Percentiles rank a stretch among this genome's conserved stretches.
Evolutionary conservation across 139 green algal genomes (phyloP).

Genomic region (Asterochloris sp.): DNA sequence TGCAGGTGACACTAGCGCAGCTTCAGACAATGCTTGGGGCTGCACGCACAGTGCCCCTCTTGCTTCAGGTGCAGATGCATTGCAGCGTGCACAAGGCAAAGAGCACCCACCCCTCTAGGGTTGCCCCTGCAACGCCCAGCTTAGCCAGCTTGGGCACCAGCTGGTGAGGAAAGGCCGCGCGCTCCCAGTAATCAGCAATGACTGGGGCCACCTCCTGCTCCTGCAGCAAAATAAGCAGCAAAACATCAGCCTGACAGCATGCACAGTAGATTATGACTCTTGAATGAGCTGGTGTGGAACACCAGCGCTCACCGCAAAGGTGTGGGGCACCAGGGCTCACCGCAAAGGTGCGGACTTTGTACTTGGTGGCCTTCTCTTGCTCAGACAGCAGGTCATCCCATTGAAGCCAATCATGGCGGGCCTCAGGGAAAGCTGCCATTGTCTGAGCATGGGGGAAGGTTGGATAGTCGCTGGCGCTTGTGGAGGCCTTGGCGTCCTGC

Average conservation of each 20-base stretch:
- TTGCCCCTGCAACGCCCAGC: constrained; percentile 74
- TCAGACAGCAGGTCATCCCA: constrained; percentile 69
- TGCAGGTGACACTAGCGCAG: too few relatives aligned
- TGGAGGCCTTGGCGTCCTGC: too few relatives aligned
- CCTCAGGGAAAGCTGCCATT: constrained; percentile 60
- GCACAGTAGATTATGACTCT: too few relatives aligned
- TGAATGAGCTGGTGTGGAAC: neutral
- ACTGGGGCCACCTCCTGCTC: constrained; percentile 85
- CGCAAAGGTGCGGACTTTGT: constrained; percentile 67
- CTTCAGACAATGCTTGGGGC: too few relatives aligned
- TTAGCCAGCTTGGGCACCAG: constrained; percentile 72
- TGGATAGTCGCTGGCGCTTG: neutral
- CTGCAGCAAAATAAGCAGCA: constrained; percentile 45
- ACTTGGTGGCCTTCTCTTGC: constrained; percentile 57
- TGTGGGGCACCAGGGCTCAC: constrained; percentile 30
- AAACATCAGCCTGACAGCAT: too few relatives aligned
- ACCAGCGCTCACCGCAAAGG: constrained; percentile 61
- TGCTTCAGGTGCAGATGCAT: too few relatives aligned
- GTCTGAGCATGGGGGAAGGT: constrained; percentile 62
- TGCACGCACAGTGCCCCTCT: too few relatives aligned
- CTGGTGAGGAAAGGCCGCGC: constrained; percentile 80
- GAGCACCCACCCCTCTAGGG: constrained; percentile 48
- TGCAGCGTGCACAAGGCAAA: neutral
- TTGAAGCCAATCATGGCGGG: constrained; percentile 60
- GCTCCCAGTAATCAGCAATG: constrained; percentile 87